Evolutionary conservation across 805 yeast genomes (phyloP), one percentile per base, ranked within the genome.

Genomic region (Candida xyloterini): DNA sequence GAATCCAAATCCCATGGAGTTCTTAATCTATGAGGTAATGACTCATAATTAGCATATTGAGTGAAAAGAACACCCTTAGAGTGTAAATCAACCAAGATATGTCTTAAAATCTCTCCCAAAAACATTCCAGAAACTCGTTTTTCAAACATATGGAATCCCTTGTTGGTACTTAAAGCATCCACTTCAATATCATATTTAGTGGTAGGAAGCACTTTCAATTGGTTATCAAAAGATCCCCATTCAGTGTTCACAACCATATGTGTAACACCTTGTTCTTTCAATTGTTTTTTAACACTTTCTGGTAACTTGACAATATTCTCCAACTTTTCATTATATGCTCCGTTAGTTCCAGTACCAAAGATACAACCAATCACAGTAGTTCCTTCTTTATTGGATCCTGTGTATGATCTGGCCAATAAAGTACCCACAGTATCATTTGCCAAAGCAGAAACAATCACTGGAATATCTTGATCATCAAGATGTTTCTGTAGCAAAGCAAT

Each of bases 371-470:
- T 71, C 7, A 84, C 74, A 8, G 97, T 86, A 42, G 79, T 80
- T 33, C 93, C 79, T 44, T 78, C 79, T 35, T 81, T 74, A 45
- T 80, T 74, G 15, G 73, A 62, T 27, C 79, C 72, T 4, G 86
- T 70, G 65, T 91, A 91, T 20, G 96, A 83, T 54, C 96, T 80
- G 8, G 96, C 81, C 57, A 91, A 70, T 46, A 91, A 72, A 10
- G 98, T 90, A 30, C 99, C 98, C 13, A 89, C 96, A 1, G 98
- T 93, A 60, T 91, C 99, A 61, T 91, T 91, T 20, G 96, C 95
- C 43, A 93, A 73, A 1, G 98, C 98, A 13, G 84, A 88, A 30
- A 90, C 85, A 27, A 59, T 59, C 27, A 87, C 87, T 8, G 86
- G 84, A 28, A 79, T 66, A 0, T 76, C 70, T 28, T 74, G 70